Evolutionary conservation across 129 eudicot species (phyloP), one percentile per base, ranked within the genome.

Genomic region (Heracleum sosnowskyi): DNA sequence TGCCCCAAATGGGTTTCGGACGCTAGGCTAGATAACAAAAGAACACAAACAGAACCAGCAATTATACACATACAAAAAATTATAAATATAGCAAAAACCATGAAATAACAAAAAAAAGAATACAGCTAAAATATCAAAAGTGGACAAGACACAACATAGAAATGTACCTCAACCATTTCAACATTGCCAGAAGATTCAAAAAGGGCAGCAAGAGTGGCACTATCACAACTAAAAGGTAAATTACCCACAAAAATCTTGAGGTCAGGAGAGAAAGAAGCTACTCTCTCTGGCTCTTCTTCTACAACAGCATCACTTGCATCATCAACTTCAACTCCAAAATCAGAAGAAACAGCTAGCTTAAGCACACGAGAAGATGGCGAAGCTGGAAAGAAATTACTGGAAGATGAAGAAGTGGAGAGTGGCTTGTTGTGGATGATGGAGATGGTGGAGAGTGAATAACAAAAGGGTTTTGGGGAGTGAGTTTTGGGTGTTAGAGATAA

Each of bases 131-230:
- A 53, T 12, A 11, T n/a, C 26, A 69, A 1, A 49, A 31, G 41
- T n/a, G 17, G 53, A n/a, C 20, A 26, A 26, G 20, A 51, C 47
- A 33, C 22, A 40, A 31, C 8, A 73, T 4, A 74, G 24, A 81
- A 78, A 44, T 72, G 16, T 81, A 96, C 99, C 97, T 96, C 99
- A 84, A 91, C 99, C 99, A 92, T 96, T 83, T 92, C 89, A 71
- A 96, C 99, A 80, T 85, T 90, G 22, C 99, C 99, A 51, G 97
- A 97, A 34, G 31, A 55, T 37, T 84, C 96, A 70, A 96, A 96
- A 88, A 96, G 80, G 1, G 81, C 92, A 81, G 99, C 99, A 70
- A 96, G 97, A 6, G 84, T 84, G 64, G 97, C 87, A 37, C 99
- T 96, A 66, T 96, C 99, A 16, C 88, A 93, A 24, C 42, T 84